phyloP scores from a whole-genome alignment of 768 basidiomycete species.

The Pulveroboletus sp. region DNA sequence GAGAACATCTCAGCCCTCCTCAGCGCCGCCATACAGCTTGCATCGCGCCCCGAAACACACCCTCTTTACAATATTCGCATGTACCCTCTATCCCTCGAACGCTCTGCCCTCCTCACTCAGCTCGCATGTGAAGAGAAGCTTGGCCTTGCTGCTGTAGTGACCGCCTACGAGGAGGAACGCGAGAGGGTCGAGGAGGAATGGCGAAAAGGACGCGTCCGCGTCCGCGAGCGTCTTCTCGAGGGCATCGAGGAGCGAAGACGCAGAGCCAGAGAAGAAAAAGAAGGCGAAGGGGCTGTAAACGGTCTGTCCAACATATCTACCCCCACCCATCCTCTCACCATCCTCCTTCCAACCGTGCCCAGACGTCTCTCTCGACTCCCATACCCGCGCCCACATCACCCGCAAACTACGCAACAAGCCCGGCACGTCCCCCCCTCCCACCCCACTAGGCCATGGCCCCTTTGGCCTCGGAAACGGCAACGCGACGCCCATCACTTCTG shows the following conservation, averaged over 20 bases:
- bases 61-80: conserved; percentile 66
- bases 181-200: conserved; percentile 81
- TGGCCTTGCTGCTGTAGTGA: conserved; percentile 59
- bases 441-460: conserved; percentile 47
- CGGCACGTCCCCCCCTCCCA: conserved; percentile 73
- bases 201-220: conserved; percentile 66
- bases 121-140: conserved; percentile 64
- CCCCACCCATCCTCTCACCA: background rate
- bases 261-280: conserved; percentile 82
- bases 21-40: conserved; percentile 53
- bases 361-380: conserved; percentile 73
- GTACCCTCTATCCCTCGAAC: conserved; percentile 69
- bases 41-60: conserved; percentile 62
- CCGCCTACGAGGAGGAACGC: conserved; percentile 73
- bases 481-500: conserved; percentile 59
- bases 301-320: conserved; percentile 37
- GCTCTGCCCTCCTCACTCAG: conserved; percentile 67
- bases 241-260: conserved; percentile 79
- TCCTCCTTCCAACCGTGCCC: background rate
- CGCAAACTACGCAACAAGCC: conserved; percentile 81
- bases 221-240: conserved; percentile 73
- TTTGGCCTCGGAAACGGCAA: conserved; percentile 34
- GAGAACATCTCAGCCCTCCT: conserved; percentile 62
- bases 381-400: conserved; percentile 75
- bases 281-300: conserved; percentile 76